Evolutionary conservation across 495 filamentous ascomycete genomes (phyloP), one percentile per base, ranked within the genome.

Genomic region (Aspergillus funiculosus): DNA sequence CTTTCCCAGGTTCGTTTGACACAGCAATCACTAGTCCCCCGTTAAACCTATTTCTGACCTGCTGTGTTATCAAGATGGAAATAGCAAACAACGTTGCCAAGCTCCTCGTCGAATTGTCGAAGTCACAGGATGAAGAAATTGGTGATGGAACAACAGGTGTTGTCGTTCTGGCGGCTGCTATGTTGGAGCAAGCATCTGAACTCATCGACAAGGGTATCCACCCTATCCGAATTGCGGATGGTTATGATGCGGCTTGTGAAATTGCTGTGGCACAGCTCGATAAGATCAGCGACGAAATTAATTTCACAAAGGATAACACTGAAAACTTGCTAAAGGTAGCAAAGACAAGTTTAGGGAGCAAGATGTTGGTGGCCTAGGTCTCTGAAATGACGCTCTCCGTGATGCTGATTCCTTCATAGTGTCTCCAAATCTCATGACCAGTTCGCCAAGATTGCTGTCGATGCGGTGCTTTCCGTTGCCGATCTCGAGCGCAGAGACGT

Each of bases 121-220:
- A 95, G 68, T 96, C 91, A 13, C 92, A 99, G 60, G 92, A 99
- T 59, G 91, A 97, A 54, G 92, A 99, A 69, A 99, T 99, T 52
- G 92, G 92, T 56, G 92, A 99, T 68, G 92, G 92, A 43, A 99
- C 92, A 48, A 99, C 92, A 0, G 92, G 92, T 66, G 92, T 99
- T 11, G 92, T 99, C 43, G 94, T 99, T 40, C 73, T 99, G 48
- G 92, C 92, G 15, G 91, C 92, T 48, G 89, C 92, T 46, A 79
- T 99, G 54, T 71, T 99, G 43, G 92, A 99, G 66, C 90, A 95
- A 68, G 92, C 92, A n/a, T 88, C 90, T 39, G 92, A 96, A 56
- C 77, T 99, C 50, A 97, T 99, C 62, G 92, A 99, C 75, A 99
- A 99, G 74, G 92, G 92, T 51, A 97, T 99, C 56, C 92, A 99